Conservation (phyloP, 163 green algal genomes). For the Scenedesmus sp. region DNA sequence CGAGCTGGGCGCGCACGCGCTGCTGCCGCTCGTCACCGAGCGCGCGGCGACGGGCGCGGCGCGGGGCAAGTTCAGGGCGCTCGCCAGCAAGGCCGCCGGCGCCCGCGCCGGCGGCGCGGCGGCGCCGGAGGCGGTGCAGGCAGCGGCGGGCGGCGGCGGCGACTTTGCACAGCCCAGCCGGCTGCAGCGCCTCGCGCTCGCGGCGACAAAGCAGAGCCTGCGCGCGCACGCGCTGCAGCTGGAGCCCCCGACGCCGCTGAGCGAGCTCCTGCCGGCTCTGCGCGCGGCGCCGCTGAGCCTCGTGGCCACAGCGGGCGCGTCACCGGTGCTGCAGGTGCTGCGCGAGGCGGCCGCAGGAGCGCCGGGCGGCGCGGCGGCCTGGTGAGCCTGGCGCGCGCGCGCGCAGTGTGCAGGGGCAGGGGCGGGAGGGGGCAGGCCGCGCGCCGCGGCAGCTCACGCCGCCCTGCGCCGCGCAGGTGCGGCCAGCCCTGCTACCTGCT, state of each 20-base stretch:
- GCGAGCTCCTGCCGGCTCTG: conserved; percentile 51
- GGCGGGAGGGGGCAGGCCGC: no score
- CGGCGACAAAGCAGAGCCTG: conserved; percentile 89
- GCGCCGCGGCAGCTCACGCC: no score
- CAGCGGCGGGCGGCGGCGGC: no score
- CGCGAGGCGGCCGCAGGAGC: conserved; percentile 2
- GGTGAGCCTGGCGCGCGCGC: conserved; percentile 1
- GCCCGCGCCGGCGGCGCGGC: no score
- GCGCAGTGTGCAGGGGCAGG: background rate
- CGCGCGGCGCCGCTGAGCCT: conserved; percentile 22
- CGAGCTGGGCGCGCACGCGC: conserved; percentile 81
- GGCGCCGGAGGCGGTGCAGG: no score
- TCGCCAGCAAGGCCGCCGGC: conserved; percentile 12
- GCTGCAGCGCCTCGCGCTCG: conserved; percentile 73
- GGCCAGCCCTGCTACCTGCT: conserved; percentile 58
- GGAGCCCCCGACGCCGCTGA: conserved; percentile 48
- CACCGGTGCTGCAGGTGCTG: conserved; percentile 46
- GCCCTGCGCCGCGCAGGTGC: no score
- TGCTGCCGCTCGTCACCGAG: conserved; percentile 84
- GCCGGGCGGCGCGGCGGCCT: background rate
- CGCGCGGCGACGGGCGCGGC: conserved; percentile 51
- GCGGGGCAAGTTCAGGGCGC: conserved; percentile 36
- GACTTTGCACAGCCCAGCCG: conserved; percentile 48
- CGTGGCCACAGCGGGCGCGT: conserved; percentile 56
- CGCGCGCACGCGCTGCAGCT: conserved; percentile 70